Percentiles rank a stretch among this genome's conserved stretches.
phyloP scores from a whole-genome alignment of 345 rosid species.

The Boechera divaricarpa region DNA sequence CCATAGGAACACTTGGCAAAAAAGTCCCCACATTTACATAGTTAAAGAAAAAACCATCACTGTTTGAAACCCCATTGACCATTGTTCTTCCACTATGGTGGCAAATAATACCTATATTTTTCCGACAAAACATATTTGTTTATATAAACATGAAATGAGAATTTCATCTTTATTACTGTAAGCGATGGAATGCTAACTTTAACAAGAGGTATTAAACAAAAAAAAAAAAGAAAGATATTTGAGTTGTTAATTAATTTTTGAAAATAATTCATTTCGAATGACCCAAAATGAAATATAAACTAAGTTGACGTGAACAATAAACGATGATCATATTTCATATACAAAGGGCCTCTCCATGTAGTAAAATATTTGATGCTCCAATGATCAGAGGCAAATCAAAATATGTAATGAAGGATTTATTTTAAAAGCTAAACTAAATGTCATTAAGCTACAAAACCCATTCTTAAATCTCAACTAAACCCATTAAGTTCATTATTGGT shows the following conservation, averaged over 20 bases:
- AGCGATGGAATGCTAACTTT: neutral
- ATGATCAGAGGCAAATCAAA: conserved; percentile 27
- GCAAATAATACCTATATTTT: neutral
- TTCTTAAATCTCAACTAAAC: conserved; percentile 14
- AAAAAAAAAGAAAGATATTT: neutral
- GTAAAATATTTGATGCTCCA: neutral
- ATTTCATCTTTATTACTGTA: neutral
- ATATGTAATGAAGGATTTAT: neutral
- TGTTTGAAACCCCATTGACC: conserved; percentile 15
- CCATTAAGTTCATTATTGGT: conserved; percentile 27
- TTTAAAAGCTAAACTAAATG: neutral
- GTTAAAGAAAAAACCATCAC: neutral
- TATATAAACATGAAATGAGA: neutral
- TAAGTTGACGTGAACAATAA: neutral
- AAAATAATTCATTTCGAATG: neutral
- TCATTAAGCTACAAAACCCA: conserved; percentile 16
- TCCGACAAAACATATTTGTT: conserved; percentile 19
- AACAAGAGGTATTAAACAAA: neutral
- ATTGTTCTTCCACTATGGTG: conserved; percentile 31
- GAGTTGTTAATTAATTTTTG: neutral
- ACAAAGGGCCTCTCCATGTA: neutral
- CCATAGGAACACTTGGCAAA: neutral
- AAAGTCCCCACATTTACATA: neutral
- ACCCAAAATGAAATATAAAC: neutral
- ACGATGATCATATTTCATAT: neutral